Evolutionary conservation across 2,329 filamentous ascomycete genomes (phyloP), one percentile per base, ranked within the genome.

Genomic region (Rutstroemia sp.): DNA sequence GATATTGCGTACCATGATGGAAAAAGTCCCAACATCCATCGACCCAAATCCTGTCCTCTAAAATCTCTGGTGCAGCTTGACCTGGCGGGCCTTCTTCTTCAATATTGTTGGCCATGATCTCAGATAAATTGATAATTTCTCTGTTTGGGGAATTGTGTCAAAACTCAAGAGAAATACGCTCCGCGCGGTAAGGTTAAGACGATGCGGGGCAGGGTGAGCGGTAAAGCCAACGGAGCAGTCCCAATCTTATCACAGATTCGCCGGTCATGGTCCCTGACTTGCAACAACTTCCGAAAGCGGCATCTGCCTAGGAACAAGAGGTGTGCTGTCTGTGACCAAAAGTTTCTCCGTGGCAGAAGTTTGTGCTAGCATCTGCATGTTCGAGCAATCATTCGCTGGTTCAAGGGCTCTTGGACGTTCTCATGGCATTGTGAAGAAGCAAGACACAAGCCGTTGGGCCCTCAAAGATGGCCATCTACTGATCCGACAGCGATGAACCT

Each of bases 1-100:
- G 10, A 25, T 38, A n/a, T 57, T 25, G 65, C 75, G 63, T 72
- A 90, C 89, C 94, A 71, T 97, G 94, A 72, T 99, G 94, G 75
- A 92, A 95, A 74, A 99, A 99, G 76, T 99, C 94, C 76, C 96
- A 99, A 78, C 94, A 99, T 61, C 94, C 94, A 71, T 99, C 94
- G 25, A 99, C 88, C 95, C 95, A 99, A 67, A 99, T 89, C 63
- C 92, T 85, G 66, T 88, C 84, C 57, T 86, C 78, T 6, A 69
- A 59, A 17, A 71, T 62, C 54, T 67, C 65, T n/a, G 65, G 59
- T 6, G 67, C 67, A 21, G 67, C 57, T 6, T 67, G 62, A 5
- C 68, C 68, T 44, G 60, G 58, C 17, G 68, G 68, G 10, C 51
- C 57, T 7, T 59, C 61, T 45, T 58, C 58, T 42, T 66, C 65